Conservation (phyloP, 192 early-diverging fungal genomes). For the Podila horticola region DNA sequence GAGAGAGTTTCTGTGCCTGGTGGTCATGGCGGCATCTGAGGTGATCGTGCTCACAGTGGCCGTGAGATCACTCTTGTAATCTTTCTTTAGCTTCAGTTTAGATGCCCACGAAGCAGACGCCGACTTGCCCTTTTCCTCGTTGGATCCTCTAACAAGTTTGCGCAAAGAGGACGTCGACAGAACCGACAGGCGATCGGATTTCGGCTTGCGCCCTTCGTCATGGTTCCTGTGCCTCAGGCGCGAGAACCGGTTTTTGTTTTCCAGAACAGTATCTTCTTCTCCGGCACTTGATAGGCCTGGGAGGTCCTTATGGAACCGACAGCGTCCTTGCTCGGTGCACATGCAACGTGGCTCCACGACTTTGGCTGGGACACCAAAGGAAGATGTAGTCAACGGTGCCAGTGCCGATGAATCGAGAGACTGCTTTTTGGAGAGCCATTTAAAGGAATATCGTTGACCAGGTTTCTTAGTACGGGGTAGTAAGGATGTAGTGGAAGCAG, state of each 20-base stretch:
- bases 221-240: background rate
- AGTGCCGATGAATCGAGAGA: background rate
- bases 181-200: background rate
- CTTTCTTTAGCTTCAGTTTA: background rate
- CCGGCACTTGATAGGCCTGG: background rate
- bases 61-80: background rate
- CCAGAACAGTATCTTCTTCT: background rate
- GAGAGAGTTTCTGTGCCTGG: background rate
- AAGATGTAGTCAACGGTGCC: too few species aligned
- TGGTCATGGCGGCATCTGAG: background rate
- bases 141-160: background rate
- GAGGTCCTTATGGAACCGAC: conserved; percentile 3
- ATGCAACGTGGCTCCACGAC: too few species aligned
- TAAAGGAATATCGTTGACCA: background rate
- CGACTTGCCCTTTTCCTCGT: background rate
- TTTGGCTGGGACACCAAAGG: too few species aligned
- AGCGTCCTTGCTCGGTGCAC: background rate
- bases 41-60: too few species aligned
- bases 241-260: background rate
- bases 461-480: background rate
- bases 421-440: background rate
- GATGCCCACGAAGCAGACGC: background rate
- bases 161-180: background rate
- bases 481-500: background rate
- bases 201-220: background rate